Percentiles rank a stretch among this genome's conserved stretches.
Evolutionary conservation across 306 rosid species (phyloP).

Genomic region (Casuarina glauca): DNA sequence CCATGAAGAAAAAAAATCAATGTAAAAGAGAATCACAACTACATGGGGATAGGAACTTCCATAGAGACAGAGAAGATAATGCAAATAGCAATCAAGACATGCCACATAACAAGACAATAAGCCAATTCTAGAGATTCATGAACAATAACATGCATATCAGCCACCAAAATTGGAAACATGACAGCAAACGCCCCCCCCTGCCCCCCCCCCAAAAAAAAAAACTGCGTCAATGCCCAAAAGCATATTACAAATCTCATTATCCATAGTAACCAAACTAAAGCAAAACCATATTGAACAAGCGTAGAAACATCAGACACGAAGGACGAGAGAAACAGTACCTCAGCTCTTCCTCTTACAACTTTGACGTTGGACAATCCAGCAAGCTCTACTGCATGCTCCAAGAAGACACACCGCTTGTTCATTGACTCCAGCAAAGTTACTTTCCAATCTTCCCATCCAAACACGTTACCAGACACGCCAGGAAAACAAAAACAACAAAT

Average conservation of each 20-base stretch:
- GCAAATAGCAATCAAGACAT: neutral
- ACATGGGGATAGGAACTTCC: neutral
- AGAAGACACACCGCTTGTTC: conserved; percentile 79
- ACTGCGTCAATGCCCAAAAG: neutral
- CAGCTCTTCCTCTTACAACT: conserved; percentile 91
- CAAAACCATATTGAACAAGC: neutral
- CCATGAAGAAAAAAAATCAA: neutral
- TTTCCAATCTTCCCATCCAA: conserved; percentile 65
- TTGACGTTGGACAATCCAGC: conserved; percentile 67
- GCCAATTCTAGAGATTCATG: neutral
- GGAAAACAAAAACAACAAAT: conserved; percentile 7
- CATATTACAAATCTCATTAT: neutral
- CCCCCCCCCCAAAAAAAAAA: neutral
- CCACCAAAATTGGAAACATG: neutral
- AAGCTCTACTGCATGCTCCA: conserved; percentile 70
- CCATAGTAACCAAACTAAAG: neutral
- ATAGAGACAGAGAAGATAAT: neutral
- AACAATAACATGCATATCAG: neutral
- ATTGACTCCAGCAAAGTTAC: conserved; percentile 82
- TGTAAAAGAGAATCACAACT: conserved; percentile 6
- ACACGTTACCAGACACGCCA: neutral
- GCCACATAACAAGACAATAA: neutral
- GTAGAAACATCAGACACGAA: neutral
- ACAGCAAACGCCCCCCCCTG: neutral
- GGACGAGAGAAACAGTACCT: conserved; percentile 44